phyloP scores from a whole-genome alignment of 2,329 filamentous ascomycete species.

The Pseudogymnoascus sp. region DNA sequence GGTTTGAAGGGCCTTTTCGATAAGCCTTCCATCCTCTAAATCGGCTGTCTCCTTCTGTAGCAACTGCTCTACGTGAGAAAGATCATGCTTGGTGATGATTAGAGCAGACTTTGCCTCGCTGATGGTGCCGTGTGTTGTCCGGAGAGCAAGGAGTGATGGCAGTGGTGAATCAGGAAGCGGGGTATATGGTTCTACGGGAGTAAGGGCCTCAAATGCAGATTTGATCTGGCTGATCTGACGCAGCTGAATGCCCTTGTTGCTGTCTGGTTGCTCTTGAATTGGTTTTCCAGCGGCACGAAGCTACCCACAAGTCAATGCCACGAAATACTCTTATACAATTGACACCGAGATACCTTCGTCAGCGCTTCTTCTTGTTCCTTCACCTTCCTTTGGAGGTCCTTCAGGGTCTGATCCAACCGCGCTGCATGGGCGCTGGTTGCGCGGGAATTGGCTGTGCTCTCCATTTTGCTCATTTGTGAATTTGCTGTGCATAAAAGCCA shows the following conservation, averaged over 20 bases:
- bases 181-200: slow-evolving; percentile 54
- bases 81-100: slow-evolving; percentile 33
- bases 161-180: slow-evolving; percentile 60
- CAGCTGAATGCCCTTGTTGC: slow-evolving; percentile 30
- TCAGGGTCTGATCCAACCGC: slow-evolving; percentile 58
- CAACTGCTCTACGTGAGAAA: slow-evolving; percentile 37
- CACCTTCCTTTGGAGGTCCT: slow-evolving; percentile 54
- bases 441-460: slow-evolving; percentile 21
- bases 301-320: slow-evolving; percentile 18
- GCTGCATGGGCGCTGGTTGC: slow-evolving; percentile 37
- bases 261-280: slow-evolving; percentile 22
- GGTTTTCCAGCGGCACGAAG: slow-evolving; percentile 21
- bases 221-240: slow-evolving; percentile 47
- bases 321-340: not conserved
- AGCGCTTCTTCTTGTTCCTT: slow-evolving; percentile 46
- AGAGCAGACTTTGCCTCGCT: slow-evolving; percentile 56
- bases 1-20: slow-evolving; percentile 44
- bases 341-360: slow-evolving; percentile 32
- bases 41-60: slow-evolving; percentile 44
- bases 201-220: slow-evolving; percentile 56
- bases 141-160: slow-evolving; percentile 62
- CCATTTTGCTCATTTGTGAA: slow-evolving; percentile 11
- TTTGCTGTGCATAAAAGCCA: not conserved
- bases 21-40: slow-evolving; percentile 46
- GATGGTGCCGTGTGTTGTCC: slow-evolving; percentile 56